Evolutionary conservation across 495 filamentous ascomycete species (phyloP), one percentile per base, ranked within the genome.

Genomic region (Daldinia bambusicola): DNA sequence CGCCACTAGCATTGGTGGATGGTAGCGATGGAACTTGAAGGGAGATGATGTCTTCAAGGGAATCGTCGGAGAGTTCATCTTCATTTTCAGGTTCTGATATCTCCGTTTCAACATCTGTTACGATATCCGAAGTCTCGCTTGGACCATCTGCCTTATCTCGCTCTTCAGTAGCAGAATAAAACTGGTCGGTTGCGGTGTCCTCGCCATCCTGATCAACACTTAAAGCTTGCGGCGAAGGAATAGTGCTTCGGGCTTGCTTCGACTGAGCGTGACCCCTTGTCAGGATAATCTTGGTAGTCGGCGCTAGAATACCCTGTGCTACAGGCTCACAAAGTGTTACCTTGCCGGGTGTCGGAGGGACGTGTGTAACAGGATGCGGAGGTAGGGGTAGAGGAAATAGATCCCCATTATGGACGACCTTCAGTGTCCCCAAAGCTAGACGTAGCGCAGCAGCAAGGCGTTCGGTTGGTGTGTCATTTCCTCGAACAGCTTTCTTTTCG

Each of bases 281-380:
- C 8, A 93, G 79, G n/a, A 93, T 85, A 56, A 93, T 89, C 74
- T 86, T 90, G 26, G 89, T 92, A 18, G 76, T 84, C 9, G 91
- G 82, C 20, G 89, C 82, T 58, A 98, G 79, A 32, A 97, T 77
- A 2, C 95, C 95, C 79, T 99, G 95, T 2, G 92, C 89, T 8
- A 99, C 92, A 6, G 80, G 91, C 80, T 88, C 92, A 82, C 78
- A 92, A 5, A 95, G 84, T 22, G 91, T 87, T 52, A 95, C 89
- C 78, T 90, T 91, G 16, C 91, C 93, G 3, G 92, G 93, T n/a
- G 91, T 92, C 16, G 92, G 87, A 6, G 90, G 89, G 13, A 90
- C 91, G 81, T 94, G 94, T 38, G 92, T 98, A 69, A 95, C 93
- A 9, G 93, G 92, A 80, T 97, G 93, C n/a, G 92, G 86, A 16